These are phyloP conservation scores for Lophiostoma macrostomum DNA, from an alignment of 495 filamentous ascomycete species.

Conservation along the genomic window DNA sequence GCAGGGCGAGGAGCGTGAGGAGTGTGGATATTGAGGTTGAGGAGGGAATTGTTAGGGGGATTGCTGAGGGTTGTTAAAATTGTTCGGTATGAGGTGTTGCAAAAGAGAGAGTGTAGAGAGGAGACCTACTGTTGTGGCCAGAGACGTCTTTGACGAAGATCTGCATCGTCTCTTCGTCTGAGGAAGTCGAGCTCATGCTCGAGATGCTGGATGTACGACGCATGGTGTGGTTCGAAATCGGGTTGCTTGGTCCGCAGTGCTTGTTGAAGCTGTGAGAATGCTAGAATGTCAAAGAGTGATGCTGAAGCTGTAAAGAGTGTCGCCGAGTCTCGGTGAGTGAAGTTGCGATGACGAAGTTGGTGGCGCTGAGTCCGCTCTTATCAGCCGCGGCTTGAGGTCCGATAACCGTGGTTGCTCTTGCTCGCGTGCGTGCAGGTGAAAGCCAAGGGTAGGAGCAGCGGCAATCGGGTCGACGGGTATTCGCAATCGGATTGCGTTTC, in stretches of 20 bases:
- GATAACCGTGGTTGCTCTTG: too few species aligned
- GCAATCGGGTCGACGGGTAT: too few species aligned
- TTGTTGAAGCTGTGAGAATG: background rate
- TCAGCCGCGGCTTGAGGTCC: too few species aligned
- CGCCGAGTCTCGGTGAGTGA: background rate
- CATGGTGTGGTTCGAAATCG: slow-evolving; percentile 19
- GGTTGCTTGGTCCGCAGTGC: background rate
- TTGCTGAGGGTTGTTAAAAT: slow-evolving; percentile 37
- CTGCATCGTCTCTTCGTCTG: slow-evolving; percentile 46
- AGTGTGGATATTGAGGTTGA: slow-evolving; percentile 46
- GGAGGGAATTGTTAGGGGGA: slow-evolving; percentile 45
- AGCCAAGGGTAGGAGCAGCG: too few species aligned
- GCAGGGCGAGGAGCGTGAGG: slow-evolving; percentile 47
- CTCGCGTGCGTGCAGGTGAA: too few species aligned
- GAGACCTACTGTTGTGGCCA: slow-evolving; percentile 46
- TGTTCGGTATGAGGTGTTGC: background rate
- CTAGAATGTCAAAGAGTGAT: too few species aligned
- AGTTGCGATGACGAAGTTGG: background rate
- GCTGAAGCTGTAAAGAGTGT: too few species aligned
- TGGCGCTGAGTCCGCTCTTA: background rate
- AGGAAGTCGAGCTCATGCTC: slow-evolving; percentile 37
- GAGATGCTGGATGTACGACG: slow-evolving; percentile 41
- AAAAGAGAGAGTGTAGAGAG: background rate
- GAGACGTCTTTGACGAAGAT: slow-evolving; percentile 52
- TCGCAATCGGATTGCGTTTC: too few species aligned